Evolutionary conservation across 805 yeast species (phyloP), one percentile per base, ranked within the genome.

Genomic region (Metschnikowia koreensis): DNA sequence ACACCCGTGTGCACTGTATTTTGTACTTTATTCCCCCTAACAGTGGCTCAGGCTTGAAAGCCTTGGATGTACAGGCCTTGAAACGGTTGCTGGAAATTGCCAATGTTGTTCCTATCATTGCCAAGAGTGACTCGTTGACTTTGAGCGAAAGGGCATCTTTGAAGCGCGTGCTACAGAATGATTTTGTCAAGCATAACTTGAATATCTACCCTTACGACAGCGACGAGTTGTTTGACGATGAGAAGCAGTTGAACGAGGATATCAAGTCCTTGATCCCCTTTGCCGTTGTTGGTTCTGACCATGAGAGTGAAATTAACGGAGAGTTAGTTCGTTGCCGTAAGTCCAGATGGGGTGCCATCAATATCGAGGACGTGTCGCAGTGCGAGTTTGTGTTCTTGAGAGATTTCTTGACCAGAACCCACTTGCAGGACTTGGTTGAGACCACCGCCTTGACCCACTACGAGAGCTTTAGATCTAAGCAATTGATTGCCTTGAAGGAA

Each of bases 321-420:
- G 88, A 86, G 63, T 73, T 80, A 27, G 87, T 91, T 43, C 86
- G 93, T 63, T 97, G 97, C 46, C 85, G 98, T 73, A 84, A 88
- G 73, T 91, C 96, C 50, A 84, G 86, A 66, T 93, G 97, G 97
- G 97, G 97, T 26, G 80, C 87, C 15, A 87, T 93, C 64, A 89
- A 91, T 69, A 89, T 94, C 55, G 97, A 92, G 73, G 97, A 94
- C 73, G 91, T 89, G 48, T 82, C 86, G 50, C 98, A 94, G 73
- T 91, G 97, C 73, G 99, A 94, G 74, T 94, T 94, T 77, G 89
- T 90, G 38, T 91, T 89, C 62, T 82, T 94, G 66, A 83, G 97
- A 73, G 96, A 90, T 69, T 94, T 94, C 70, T 81, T 94, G 65
- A 90, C 97, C 43, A 84, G 97, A 75, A 90, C 98, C 8, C 97